Base-by-base conservation (phyloP, 2,329 filamentous ascomycete species). In the Aspergillus flavus region DNA sequence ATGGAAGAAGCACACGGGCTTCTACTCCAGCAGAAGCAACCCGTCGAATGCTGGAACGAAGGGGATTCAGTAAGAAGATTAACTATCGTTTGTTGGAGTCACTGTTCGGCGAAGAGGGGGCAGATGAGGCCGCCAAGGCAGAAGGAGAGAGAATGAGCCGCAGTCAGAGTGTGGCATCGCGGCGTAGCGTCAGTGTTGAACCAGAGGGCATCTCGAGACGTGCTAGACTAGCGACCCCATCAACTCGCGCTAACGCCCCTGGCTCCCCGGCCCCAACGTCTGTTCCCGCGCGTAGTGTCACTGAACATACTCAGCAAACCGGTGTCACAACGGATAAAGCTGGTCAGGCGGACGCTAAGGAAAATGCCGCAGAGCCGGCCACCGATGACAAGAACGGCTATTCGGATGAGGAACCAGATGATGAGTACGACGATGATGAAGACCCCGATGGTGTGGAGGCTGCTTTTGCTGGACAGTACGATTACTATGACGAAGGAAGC, bases 61-160 rank as follows among this genome's bases (percentile, higher is more conserved):
- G 89, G 53, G 86, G 85, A 0, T 90, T 88, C 78, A 91, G 88
- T 66, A 91, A 89, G 76, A 89, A 91, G 72, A 91, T 93, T 73
- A 92, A 93, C 69, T 93, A 92, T 59, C 75, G 74, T 45, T 69
- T 79, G 16, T 63, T 80, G 9, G 77, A 80, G 50, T 73, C 75
- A 2, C 62, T 80, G 6, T 80, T 79, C 61, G 78, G 75, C 26
- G 73, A 77, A n/a, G 78, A 79, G 53, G 73, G 69, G 3, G 65
- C 62, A 32, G 70, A 73, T 5, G 70, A 74, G 19, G 54, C 64
- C 4, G 68, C 71, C 34, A 75, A 72, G 41, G 65, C 71, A 6
- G 76, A 76, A 61, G 61, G 63, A 16, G 74, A 71, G 55, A 73
- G 68, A 45, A 62, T 71, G 60, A 72, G 72, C 58, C 71, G 73